Evolutionary conservation across 106 monocot genomes (phyloP), one percentile per base, ranked within the genome.

Genomic region (Dendrobium nobile): DNA sequence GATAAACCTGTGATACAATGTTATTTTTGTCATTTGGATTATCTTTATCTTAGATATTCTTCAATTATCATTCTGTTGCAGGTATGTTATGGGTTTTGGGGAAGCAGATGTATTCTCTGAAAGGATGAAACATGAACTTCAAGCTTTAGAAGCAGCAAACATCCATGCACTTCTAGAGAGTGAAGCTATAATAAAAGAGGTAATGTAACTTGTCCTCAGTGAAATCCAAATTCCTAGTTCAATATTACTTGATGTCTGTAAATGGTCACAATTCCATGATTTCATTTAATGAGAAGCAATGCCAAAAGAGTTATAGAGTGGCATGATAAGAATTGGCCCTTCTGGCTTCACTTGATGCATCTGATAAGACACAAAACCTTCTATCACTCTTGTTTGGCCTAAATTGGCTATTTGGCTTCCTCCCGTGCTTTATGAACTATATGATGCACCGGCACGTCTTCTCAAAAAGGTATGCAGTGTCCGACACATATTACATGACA

Each of bases 31-130:
- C 9, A 70, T 70, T 70, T 28, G 7, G 70, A 70, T 24, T 37
- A 70, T 22, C 70, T 33, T 70, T 70, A 70, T 11, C 11, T 16
- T 70, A 24, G 70, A 33, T 11, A 9, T 9, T 70, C 37, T 70
- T 70, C 31, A 70, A 31, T 70, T 70, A 5, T 79, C 18, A 43
- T 33, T 19, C 10, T 37, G 80, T 65, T 88, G 42, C 85, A 98
- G 98, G 67, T 98, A 92, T 87, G 89, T 95, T 51, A 91, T 98
- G 91, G 95, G 92, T 41, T 87, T 98, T 87, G 88, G 98, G 59
- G 98, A 92, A 88, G 98, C 98, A 81, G 98, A 98, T 82, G 98
- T 89, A 84, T 98, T 98, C 87, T 98, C 98, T 37, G 92, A 95
- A 85, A 88, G 98, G 79, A 80, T 98, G 80, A 98, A 95, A 84